Conservation (phyloP, 139 green algal species). For the Chlorella sorokiniana region DNA sequence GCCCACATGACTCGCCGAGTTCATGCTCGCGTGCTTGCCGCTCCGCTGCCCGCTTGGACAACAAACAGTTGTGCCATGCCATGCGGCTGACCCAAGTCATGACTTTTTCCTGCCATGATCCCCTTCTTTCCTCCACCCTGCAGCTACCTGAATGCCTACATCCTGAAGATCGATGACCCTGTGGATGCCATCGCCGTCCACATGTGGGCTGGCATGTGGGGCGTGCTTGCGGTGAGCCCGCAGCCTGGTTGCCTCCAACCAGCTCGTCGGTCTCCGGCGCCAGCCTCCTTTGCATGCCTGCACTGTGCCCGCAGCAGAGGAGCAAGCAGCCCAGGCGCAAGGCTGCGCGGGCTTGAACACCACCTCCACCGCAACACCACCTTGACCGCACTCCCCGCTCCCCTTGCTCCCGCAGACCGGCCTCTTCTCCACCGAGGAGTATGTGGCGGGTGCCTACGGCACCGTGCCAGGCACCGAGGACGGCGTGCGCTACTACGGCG, state of each 20-base stretch:
- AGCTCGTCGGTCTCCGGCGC: background rate
- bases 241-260: background rate
- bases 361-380: background rate
- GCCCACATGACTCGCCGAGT: background rate
- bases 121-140: background rate
- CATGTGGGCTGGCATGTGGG: conserved; percentile 65
- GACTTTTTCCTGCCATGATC: background rate
- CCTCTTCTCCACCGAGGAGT: conserved; percentile 32
- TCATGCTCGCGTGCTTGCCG: background rate
- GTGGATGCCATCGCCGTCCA: conserved; percentile 83
- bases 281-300: conserved; percentile 51
- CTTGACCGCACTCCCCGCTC: background rate
- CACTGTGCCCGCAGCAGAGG: background rate
- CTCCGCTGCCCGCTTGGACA: background rate
- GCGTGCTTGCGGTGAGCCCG: conserved; percentile 47
- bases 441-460: conserved; percentile 28
- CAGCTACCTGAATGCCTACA: conserved; percentile 38
- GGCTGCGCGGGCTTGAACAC: background rate
- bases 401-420: background rate
- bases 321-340: background rate
- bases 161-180: conserved; percentile 71
- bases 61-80: background rate
- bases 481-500: conserved; percentile 34
- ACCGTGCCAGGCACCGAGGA: background rate
- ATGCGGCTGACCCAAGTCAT: no score